Base-by-base conservation (phyloP, 2,329 filamentous ascomycete genomes). In the Onygena corvina region DNA sequence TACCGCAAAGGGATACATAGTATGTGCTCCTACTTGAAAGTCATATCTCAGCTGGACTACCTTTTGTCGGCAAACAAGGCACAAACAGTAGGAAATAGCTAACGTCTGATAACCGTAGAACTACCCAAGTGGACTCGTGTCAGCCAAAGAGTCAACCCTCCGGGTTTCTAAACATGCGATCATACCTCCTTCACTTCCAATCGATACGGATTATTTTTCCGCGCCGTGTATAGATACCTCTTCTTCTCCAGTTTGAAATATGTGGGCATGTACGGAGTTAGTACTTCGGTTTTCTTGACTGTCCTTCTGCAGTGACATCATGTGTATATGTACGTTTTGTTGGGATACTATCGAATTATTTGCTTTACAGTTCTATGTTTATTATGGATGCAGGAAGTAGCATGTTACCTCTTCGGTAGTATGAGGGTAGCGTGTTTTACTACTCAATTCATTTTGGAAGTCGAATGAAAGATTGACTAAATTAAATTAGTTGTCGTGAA, bases 1-100 rank as follows among this genome's bases (percentile, higher is more conserved):
- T 98, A 96, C 68, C 77, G 92, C 65, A 98, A 98, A 79, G 86
- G 88, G 50, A 89, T 98, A 67, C 90, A 96, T 71, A 96, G 89
- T 94, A 76, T 60, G 87, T 80, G 50, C n/a, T 14, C 12, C 25
- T n/a, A n/a, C n/a, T n/a, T n/a, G n/a, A n/a, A n/a, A n/a, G n/a
- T n/a, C n/a, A n/a, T n/a, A n/a, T n/a, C n/a, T n/a, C n/a, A n/a
- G n/a, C n/a, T n/a, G n/a, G n/a, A n/a, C n/a, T n/a, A n/a, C n/a
- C n/a, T n/a, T n/a, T n/a, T n/a, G n/a, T n/a, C n/a, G n/a, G n/a
- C n/a, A n/a, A n/a, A n/a, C n/a, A n/a, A n/a, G n/a, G n/a, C n/a
- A n/a, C n/a, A n/a, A n/a, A n/a, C n/a, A n/a, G n/a, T n/a, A n/a
- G n/a, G n/a, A n/a, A n/a, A n/a, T n/a, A n/a, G n/a, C n/a, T n/a